A percentile compares a stretch with the other conserved stretches of the same genome.
These are phyloP conservation scores for Marsdenia floribunda DNA, from an alignment of 257 asterid genomes.

Conservation along the genomic window DNA sequence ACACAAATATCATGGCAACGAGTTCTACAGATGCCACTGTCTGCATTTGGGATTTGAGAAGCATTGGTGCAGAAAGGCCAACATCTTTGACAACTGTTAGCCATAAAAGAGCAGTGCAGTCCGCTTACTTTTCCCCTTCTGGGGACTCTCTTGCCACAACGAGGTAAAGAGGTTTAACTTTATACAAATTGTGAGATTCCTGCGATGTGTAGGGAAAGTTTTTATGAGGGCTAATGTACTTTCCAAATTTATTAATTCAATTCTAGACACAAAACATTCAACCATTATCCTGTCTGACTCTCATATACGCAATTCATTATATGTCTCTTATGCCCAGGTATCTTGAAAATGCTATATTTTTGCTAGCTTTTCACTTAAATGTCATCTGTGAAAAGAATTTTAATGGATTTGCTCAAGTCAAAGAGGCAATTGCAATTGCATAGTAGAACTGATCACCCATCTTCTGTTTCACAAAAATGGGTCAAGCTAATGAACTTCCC, in stretches of 20 bases:
- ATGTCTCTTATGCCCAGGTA: background rate
- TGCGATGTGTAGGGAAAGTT: background rate
- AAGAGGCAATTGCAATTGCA: background rate
- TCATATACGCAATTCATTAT: background rate
- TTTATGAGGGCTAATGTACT: too few relatives aligned
- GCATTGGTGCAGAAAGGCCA: constrained; percentile 30
- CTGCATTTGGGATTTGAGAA: constrained; percentile 90
- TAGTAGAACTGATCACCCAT: background rate
- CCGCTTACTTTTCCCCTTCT: constrained; percentile 86
- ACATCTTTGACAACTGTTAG: constrained; percentile 39
- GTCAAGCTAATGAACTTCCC: background rate
- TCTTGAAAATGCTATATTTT: background rate
- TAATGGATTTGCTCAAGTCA: background rate
- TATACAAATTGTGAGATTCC: constrained; percentile 6
- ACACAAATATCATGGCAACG: constrained; percentile 61
- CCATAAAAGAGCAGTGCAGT: constrained; percentile 68
- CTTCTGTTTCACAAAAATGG: background rate
- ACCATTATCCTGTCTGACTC: background rate
- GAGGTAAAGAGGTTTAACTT: constrained; percentile 39
- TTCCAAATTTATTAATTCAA: background rate
- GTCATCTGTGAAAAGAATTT: background rate
- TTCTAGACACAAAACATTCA: background rate
- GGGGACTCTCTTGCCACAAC: constrained; percentile 85
- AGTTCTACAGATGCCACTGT: constrained; percentile 81
- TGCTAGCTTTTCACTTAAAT: background rate